Conservation (phyloP, 495 filamentous ascomycete species). For the Talaromyces adpressus region DNA sequence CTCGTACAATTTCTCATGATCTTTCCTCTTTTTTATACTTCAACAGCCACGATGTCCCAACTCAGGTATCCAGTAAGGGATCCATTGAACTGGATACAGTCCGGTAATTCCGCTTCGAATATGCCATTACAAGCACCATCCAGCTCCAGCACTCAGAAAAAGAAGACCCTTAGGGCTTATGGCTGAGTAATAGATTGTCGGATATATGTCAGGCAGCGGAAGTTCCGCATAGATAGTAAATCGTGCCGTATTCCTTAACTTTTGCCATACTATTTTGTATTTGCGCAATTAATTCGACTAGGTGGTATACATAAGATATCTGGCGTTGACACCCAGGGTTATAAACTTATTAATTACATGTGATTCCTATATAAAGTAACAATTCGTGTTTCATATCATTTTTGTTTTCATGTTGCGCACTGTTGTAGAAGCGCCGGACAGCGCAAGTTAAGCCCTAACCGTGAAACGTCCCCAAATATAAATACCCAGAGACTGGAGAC, state of each 20-base stretch:
- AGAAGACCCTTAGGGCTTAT: not conserved
- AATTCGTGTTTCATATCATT: too few species aligned
- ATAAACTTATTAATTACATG: too few species aligned
- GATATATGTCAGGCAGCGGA: not conserved
- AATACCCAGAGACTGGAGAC: not conserved
- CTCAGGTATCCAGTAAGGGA: not conserved
- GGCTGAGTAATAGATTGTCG: not conserved
- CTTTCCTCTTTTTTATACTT: not conserved
- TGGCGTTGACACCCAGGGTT: too few species aligned
- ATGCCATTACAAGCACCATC: not conserved
- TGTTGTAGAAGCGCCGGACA: too few species aligned
- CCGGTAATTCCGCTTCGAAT: not conserved
- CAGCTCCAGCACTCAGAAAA: too few species aligned
- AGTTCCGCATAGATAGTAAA: not conserved
- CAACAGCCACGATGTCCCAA: not conserved
- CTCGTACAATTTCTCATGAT: not conserved
- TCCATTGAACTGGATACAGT: not conserved
- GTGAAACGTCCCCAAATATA: not conserved
- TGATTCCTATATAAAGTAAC: too few species aligned
- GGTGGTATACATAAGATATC: too few species aligned
- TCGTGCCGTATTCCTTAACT: too few species aligned
- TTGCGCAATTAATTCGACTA: too few species aligned
- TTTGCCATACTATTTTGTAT: too few species aligned
- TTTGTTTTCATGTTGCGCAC: too few species aligned
- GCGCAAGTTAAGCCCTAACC: not conserved